Evolutionary conservation across 495 filamentous ascomycete species (phyloP), one percentile per base, ranked within the genome.

Genomic region (Aspergillus sclerotiicarbonarius): DNA sequence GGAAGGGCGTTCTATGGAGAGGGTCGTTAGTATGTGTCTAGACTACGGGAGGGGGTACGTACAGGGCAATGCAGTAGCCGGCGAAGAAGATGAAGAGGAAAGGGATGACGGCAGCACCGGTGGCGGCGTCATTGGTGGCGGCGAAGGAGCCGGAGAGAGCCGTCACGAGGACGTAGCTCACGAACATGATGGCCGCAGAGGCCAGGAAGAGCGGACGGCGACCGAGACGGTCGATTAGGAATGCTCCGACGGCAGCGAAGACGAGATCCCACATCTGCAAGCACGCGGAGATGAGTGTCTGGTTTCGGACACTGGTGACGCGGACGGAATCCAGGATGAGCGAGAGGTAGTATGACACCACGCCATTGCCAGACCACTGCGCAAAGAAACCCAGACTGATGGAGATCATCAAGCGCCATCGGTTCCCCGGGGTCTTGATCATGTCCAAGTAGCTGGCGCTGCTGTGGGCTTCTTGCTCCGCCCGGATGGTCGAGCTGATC

Each of bases 321-420:
- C 85, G 84, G 52, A 84, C 80, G 6, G 73, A 75, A 30, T 79
- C 69, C 61, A 86, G 80, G 47, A 87, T 76, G 44, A 71, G 63
- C 53, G 66, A 67, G 21, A 82, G 65, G 57, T 86, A 87, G 73
- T 87, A 86, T 41, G 81, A 85, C 60, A 88, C 80, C 20, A 89
- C 79, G 53, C 80, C 82, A 61, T 86, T 88, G 43, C 85, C 85
- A 48, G 77, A 79, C 82, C 83, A 88, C 72, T 88, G 86, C 5
- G 81, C 82, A 16, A 89, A 90, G 67, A 87, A 81, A 57, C 85
- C 84, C 29, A 87, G 72, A 13, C 79, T 82, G 21, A 86, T 64
- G 37, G 83, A 77, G 16, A 88, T 66, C 31, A 67, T 53, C 3
- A 87, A 61, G 10, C 85, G 76, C 62, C 84, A 82, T 12, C 85